A percentile compares a stretch with the other conserved stretches of the same genome.
Conservation (phyloP, 2,329 filamentous ascomycete species). For the Aspergillus ustus region DNA sequence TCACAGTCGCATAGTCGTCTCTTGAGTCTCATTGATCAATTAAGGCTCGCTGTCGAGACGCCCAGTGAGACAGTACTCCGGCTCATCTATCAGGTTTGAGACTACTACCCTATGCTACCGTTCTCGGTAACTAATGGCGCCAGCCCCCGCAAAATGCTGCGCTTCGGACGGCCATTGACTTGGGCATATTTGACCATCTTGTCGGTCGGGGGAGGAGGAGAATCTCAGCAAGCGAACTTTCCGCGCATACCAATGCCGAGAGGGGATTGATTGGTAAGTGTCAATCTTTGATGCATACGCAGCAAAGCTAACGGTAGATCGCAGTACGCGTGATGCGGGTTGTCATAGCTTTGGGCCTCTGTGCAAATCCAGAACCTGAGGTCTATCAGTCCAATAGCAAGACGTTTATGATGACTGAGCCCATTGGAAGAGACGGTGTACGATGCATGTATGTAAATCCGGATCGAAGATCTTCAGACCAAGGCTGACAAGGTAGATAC, state of each 20-base stretch:
- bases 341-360: constrained; percentile 34
- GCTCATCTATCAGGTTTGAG: constrained; percentile 39
- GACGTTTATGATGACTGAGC: constrained; percentile 30
- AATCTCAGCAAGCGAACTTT: constrained; percentile 34
- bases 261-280: constrained; percentile 35
- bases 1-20: constrained; percentile 33
- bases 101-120: neutral
- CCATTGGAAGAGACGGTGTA: constrained; percentile 35
- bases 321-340: constrained; percentile 39
- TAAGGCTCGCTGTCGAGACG: constrained; percentile 36
- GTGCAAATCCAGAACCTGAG: constrained; percentile 25
- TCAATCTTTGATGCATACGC: neutral
- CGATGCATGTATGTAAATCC: constrained; percentile 33
- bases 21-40: constrained; percentile 33
- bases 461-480: neutral
- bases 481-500: constrained; percentile 22
- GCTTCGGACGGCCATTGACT: constrained; percentile 35
- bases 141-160: constrained; percentile 41
- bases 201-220: constrained; percentile 24
- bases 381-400: constrained; percentile 35
- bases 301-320: neutral
- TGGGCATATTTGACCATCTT: constrained; percentile 35
- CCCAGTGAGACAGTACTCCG: constrained; percentile 38
- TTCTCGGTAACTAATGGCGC: neutral
- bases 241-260: constrained; percentile 34